phyloP scores from a whole-genome alignment of 2,329 filamentous ascomycete species.

The Raffaelea deltoideospora region DNA sequence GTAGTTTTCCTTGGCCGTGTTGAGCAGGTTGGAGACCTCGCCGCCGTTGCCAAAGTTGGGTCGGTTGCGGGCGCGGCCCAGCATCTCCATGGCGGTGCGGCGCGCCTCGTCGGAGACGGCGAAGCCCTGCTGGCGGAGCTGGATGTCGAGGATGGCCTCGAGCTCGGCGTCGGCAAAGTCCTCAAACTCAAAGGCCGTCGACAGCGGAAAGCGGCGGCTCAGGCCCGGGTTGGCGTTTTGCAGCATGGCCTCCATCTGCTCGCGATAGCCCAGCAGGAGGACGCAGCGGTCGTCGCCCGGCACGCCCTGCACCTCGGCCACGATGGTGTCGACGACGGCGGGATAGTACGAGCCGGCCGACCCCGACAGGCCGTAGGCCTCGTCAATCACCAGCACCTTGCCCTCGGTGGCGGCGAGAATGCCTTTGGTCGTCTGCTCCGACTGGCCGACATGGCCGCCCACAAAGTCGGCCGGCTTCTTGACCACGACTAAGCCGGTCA shows the following conservation, averaged over 20 bases:
- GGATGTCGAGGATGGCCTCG: slow-evolving; percentile 42
- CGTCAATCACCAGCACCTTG: slow-evolving; percentile 68
- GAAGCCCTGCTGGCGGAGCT: slow-evolving; percentile 42
- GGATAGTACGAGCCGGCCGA: slow-evolving; percentile 15
- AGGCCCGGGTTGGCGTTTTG: slow-evolving; percentile 60
- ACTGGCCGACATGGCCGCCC: slow-evolving; percentile 45
- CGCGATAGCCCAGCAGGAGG: slow-evolving; percentile 53
- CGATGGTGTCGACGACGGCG: slow-evolving; percentile 58
- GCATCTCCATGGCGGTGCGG: slow-evolving; percentile 40
- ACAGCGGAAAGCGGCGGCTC: slow-evolving; percentile 47
- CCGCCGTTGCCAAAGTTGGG: slow-evolving; percentile 59
- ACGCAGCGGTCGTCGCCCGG: slow-evolving; percentile 61
- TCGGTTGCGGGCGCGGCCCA: slow-evolving; percentile 44
- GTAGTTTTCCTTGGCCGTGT: slow-evolving; percentile 32
- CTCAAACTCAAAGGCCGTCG: slow-evolving; percentile 50
- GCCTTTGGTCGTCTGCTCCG: slow-evolving; percentile 55
- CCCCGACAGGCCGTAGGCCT: slow-evolving; percentile 53
- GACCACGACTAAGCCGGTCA: slow-evolving; percentile 32
- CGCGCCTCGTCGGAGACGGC: slow-evolving; percentile 34
- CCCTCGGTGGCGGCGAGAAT: slow-evolving; percentile 52
- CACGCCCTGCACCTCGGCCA: slow-evolving; percentile 54
- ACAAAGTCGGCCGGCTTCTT: slow-evolving; percentile 66
- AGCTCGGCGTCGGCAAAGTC: slow-evolving; percentile 50
- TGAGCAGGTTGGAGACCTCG: slow-evolving; percentile 56
- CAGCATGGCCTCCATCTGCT: slow-evolving; percentile 58